Evolutionary conservation across 257 asterid genomes (phyloP).

Genomic region (Anisodus tanguticus): DNA sequence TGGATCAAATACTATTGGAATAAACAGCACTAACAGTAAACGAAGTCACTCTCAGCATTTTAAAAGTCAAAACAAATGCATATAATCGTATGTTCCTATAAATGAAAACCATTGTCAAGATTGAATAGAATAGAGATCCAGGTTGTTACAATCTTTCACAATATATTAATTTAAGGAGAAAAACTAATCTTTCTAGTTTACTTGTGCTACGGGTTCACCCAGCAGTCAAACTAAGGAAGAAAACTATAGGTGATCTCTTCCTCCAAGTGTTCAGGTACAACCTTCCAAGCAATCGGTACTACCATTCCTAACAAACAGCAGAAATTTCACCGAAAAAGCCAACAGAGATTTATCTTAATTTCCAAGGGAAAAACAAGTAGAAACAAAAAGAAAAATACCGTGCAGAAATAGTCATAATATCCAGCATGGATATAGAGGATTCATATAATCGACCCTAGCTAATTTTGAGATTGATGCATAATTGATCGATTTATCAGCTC

Average conservation of each 20-base stretch:
- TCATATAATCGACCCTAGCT: not conserved
- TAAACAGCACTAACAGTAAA: not conserved
- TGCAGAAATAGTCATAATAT: not conserved
- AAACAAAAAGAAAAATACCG: not conserved
- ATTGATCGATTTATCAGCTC: not conserved
- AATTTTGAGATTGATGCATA: not conserved
- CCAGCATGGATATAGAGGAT: slow-evolving; percentile 9
- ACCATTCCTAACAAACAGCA: slow-evolving; percentile 7
- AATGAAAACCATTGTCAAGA: not conserved
- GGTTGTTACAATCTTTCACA: not conserved
- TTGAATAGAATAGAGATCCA: not conserved
- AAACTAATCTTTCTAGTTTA: not conserved
- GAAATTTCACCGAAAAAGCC: not conserved
- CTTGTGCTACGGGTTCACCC: not conserved
- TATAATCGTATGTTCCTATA: not conserved
- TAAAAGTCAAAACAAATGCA: not conserved
- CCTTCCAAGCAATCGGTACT: not conserved
- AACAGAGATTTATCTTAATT: not conserved
- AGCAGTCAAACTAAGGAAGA: not conserved
- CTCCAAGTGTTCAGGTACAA: not conserved
- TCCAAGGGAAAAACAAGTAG: slow-evolving; percentile 4
- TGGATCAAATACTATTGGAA: no score
- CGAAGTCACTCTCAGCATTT: not conserved
- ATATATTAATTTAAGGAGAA: not conserved
- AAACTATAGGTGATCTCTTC: not conserved